These are phyloP conservation scores for Trapa bicornis DNA, from an alignment of 345 rosid genomes.

Conservation along the genomic window DNA sequence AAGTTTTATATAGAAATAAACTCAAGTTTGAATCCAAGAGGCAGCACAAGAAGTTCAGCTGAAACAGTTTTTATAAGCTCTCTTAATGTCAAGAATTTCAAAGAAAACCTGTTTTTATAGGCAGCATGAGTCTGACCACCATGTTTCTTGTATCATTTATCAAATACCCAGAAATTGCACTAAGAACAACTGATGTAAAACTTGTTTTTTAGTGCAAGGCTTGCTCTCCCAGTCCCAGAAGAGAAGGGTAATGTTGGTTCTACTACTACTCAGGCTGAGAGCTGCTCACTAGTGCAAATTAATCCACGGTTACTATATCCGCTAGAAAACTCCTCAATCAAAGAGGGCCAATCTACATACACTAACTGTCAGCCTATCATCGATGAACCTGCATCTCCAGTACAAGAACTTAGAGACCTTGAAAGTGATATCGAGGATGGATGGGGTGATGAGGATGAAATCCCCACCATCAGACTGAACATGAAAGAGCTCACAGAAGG, in stretches of 20 bases:
- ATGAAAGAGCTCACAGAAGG: constrained; percentile 52
- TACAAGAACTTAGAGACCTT: constrained; percentile 30
- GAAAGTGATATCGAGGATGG: constrained; percentile 66
- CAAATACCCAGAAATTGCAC: not conserved
- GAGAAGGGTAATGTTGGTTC: constrained; percentile 44
- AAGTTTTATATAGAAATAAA: no score
- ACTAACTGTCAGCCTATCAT: constrained; percentile 40
- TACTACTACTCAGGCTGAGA: constrained; percentile 20
- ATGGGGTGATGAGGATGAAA: constrained; percentile 54
- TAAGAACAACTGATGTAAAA: not conserved
- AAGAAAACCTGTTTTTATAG: not conserved
- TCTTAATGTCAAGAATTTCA: not conserved
- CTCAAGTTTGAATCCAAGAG: no score
- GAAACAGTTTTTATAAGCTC: not conserved
- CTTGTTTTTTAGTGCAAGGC: constrained; percentile 63
- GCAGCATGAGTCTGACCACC: not conserved
- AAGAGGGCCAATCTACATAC: not conserved
- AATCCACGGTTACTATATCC: constrained; percentile 33
- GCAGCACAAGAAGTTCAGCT: no score
- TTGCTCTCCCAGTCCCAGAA: constrained; percentile 77
- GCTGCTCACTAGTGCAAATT: constrained; percentile 24
- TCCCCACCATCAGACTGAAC: constrained; percentile 66
- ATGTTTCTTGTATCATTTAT: not conserved
- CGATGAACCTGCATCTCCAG: constrained; percentile 79
- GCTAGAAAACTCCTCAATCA: constrained; percentile 1